Conservation (phyloP, 169 alveolate genomes). For the Plasmodium vinckei region DNA sequence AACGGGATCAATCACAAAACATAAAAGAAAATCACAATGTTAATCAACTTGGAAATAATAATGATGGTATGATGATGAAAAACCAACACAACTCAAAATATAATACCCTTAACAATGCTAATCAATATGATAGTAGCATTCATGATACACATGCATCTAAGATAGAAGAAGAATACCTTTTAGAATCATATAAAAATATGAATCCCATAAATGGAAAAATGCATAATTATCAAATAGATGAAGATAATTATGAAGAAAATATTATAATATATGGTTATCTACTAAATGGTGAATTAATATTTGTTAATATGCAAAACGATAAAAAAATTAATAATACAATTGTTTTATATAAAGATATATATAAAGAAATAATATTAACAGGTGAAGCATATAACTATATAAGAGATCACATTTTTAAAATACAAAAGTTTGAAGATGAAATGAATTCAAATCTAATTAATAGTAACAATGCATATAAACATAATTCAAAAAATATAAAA, state of each 20-base stretch:
- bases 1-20: too few species aligned
- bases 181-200: background rate
- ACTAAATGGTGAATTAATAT: constrained; percentile 19
- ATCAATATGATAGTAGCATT: too few species aligned
- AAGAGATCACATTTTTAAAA: constrained; percentile 14
- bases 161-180: too few species aligned
- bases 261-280: constrained; percentile 56
- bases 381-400: constrained; percentile 61
- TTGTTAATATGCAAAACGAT: constrained; percentile 61
- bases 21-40: too few species aligned
- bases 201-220: background rate
- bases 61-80: too few species aligned
- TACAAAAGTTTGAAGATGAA: constrained; percentile 25
- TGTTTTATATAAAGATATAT: constrained; percentile 38
- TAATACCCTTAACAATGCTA: too few species aligned
- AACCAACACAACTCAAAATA: too few species aligned
- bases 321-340: constrained; percentile 8
- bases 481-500: too few species aligned
- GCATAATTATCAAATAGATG: background rate
- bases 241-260: constrained; percentile 28
- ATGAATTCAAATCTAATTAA: background rate
- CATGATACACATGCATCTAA: too few species aligned
- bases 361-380: constrained; percentile 69
- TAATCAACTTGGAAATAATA: too few species aligned
- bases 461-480: too few species aligned